Evolutionary conservation across 164 flowering plant species (phyloP).

Genomic region (Liquidambar formosana): DNA sequence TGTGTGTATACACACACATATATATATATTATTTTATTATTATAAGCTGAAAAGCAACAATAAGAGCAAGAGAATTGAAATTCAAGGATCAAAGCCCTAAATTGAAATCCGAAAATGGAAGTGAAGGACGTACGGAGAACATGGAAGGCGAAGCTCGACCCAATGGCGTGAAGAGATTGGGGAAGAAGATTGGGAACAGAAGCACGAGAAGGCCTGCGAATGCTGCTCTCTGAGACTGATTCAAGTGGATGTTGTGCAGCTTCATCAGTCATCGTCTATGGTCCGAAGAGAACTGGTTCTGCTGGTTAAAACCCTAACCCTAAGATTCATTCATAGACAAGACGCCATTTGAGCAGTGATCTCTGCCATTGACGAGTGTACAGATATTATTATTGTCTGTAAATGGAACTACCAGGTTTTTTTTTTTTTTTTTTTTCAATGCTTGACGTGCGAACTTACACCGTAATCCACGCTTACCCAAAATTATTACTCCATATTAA

Average conservation of each 20-base stretch:
- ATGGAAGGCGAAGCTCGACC: slow-evolving; percentile 48
- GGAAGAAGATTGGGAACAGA: slow-evolving; percentile 37
- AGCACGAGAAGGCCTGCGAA: slow-evolving; percentile 26
- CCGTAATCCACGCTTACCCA: too few relatives aligned
- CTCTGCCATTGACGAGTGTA: too few relatives aligned
- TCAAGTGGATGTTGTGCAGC: neutral
- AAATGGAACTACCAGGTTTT: too few relatives aligned
- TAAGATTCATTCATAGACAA: neutral
- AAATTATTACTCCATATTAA: too few relatives aligned
- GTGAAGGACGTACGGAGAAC: slow-evolving; percentile 38
- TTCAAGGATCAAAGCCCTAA: neutral
- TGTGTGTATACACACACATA: too few relatives aligned
- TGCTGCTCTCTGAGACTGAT: slow-evolving; percentile 31
- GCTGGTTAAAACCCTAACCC: neutral
- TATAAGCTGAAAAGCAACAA: too few relatives aligned
- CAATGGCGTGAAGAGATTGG: slow-evolving; percentile 43
- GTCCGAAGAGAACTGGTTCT: neutral
- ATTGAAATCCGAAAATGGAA: neutral
- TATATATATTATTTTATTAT: too few relatives aligned
- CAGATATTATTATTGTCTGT: too few relatives aligned
- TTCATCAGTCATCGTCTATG: slow-evolving; percentile 5
- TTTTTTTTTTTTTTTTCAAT: too few relatives aligned
- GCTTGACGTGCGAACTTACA: too few relatives aligned
- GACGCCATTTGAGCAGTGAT: neutral
- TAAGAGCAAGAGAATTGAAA: too few relatives aligned